These are phyloP conservation scores for Tuber magnatum DNA, from an alignment of 495 filamentous ascomycete genomes.

Conservation along the genomic window DNA sequence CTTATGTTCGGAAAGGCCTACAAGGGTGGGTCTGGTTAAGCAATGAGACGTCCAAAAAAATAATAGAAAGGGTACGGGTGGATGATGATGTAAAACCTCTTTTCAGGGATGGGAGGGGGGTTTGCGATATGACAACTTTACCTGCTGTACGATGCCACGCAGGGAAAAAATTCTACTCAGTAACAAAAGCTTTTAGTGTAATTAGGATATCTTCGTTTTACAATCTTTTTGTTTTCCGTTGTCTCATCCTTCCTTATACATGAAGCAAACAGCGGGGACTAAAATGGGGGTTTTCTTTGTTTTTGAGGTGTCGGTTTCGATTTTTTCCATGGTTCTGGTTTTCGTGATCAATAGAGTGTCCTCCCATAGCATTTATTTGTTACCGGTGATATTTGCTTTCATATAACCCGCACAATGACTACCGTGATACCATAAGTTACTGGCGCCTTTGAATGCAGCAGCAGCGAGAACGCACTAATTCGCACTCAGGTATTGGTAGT, in stretches of 20 bases:
- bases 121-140: slow-evolving; percentile 17
- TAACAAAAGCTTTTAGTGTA: slow-evolving; percentile 13
- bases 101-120: slow-evolving; percentile 9
- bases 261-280: slow-evolving; percentile 7
- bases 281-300: slow-evolving; percentile 20
- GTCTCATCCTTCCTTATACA: slow-evolving; percentile 10
- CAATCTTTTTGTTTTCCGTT: slow-evolving; percentile 3
- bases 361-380: neutral
- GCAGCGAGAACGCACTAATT: neutral
- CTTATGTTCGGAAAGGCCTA: slow-evolving; percentile 99
- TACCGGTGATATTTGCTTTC: neutral
- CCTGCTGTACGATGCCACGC: slow-evolving; percentile 18
- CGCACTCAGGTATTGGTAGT: neutral
- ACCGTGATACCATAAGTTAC: neutral
- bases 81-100: slow-evolving; percentile 18
- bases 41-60: slow-evolving; percentile 28
- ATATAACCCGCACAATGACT: neutral
- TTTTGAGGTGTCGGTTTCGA: slow-evolving; percentile 14
- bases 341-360: slow-evolving; percentile 8
- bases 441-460: neutral
- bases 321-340: slow-evolving; percentile 17
- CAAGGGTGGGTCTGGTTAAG: slow-evolving; percentile 82
- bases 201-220: slow-evolving; percentile 10
- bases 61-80: slow-evolving; percentile 19
- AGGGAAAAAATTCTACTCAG: slow-evolving; percentile 11